These are phyloP conservation scores for Cucumis cinereus DNA, from an alignment of 306 rosid species.

Conservation along the genomic window DNA sequence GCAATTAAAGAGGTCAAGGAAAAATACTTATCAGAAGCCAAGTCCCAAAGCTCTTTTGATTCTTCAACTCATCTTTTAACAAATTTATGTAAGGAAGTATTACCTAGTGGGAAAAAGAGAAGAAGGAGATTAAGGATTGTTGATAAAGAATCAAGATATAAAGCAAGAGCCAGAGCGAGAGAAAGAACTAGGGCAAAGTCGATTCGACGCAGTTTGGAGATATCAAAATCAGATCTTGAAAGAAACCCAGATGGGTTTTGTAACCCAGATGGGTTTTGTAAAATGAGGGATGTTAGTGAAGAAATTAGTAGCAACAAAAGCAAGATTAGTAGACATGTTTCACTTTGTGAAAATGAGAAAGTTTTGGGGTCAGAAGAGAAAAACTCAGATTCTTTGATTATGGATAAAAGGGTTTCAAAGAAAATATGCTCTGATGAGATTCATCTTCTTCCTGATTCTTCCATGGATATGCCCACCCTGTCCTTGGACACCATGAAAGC, in stretches of 20 bases:
- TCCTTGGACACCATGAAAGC: background rate
- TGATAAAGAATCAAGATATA: slow-evolving; percentile 31
- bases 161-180: slow-evolving; percentile 43
- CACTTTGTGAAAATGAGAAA: background rate
- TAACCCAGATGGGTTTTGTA: background rate
- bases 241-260: background rate
- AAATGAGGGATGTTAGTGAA: background rate
- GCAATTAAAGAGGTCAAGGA: slow-evolving; percentile 33
- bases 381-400: background rate
- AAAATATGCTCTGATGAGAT: background rate
- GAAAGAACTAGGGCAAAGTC: slow-evolving; percentile 33
- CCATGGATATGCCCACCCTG: background rate
- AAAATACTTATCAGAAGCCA: background rate
- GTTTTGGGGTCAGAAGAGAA: background rate
- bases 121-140: slow-evolving; percentile 13
- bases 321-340: background rate
- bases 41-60: background rate
- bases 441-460: background rate
- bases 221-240: background rate
- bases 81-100: background rate
- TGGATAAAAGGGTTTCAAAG: background rate
- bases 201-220: background rate
- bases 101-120: background rate
- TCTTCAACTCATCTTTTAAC: background rate
- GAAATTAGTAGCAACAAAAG: background rate